Evolutionary conservation across 108 stramenopile genomes (phyloP).

Genomic region (Parietichytrium sp.): DNA sequence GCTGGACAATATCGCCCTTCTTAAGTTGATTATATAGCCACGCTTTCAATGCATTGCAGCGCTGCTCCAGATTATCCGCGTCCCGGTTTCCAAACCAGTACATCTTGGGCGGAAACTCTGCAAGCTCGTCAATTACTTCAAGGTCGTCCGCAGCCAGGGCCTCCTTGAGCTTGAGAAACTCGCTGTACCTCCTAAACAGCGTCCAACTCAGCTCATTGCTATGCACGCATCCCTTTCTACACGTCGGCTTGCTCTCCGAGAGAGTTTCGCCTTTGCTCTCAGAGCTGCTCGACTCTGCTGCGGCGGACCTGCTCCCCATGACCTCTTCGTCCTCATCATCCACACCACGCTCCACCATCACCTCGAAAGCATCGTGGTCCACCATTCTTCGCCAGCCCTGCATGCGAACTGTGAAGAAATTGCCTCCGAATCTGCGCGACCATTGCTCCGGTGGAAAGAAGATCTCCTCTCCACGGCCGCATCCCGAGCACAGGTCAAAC

Average conservation of each 20-base stretch:
- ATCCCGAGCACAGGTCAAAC: no score
- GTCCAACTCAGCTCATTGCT: no score
- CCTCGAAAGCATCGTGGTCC: conserved; percentile 25
- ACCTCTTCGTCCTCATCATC: conserved; percentile 24
- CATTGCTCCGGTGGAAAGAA: conserved; percentile 36
- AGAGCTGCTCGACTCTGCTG: not conserved
- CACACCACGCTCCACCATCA: conserved; percentile 24
- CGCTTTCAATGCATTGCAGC: not conserved
- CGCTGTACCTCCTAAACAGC: not conserved
- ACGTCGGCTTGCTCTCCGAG: no score
- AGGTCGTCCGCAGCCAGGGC: not conserved
- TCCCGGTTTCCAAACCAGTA: not conserved
- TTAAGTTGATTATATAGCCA: conserved; percentile 33
- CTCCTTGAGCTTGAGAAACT: not conserved
- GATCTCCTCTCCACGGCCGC: not conserved
- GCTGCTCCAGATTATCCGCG: not conserved
- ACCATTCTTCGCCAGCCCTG: no score
- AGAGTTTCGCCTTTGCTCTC: no score
- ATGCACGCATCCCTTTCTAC: no score
- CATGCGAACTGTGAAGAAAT: conserved; percentile 37
- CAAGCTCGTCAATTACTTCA: not conserved
- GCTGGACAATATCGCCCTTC: not conserved
- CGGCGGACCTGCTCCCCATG: not conserved
- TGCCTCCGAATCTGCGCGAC: conserved; percentile 33
- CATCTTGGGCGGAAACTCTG: conserved; percentile 38